Conservation (phyloP, 495 filamentous ascomycete genomes). For the Aspergillus nanangensis region DNA sequence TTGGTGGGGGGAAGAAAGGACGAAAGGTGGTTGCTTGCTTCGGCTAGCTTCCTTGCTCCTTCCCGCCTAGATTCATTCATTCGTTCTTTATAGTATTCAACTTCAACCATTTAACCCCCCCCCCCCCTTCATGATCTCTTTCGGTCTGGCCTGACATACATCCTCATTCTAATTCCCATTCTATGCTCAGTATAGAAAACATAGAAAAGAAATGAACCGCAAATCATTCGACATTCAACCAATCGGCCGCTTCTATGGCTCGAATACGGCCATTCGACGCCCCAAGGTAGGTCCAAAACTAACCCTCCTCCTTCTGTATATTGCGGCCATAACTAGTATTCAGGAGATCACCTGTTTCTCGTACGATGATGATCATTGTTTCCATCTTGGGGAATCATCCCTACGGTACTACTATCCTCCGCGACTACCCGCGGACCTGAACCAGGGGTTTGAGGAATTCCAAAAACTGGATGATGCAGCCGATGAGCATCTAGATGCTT, state of each 20-base stretch:
- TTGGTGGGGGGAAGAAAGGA: too few species aligned
- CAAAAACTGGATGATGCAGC: slow-evolving; percentile 72
- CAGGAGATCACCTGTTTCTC: slow-evolving; percentile 90
- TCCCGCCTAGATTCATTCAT: too few species aligned
- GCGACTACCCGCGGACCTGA: slow-evolving; percentile 63
- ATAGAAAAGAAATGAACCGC: slow-evolving; percentile 29
- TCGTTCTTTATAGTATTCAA: too few species aligned
- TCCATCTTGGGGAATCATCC: slow-evolving; percentile 69
- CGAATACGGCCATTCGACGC: slow-evolving; percentile 60
- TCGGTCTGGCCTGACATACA: too few species aligned
- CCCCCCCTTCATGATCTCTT: too few species aligned
- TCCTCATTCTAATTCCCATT: too few species aligned
- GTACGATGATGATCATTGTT: slow-evolving; percentile 77
- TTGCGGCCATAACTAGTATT: background rate
- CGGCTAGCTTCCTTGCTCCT: too few species aligned
- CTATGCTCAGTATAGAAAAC: too few species aligned
- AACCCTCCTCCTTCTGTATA: background rate
- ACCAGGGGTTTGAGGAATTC: slow-evolving; percentile 76
- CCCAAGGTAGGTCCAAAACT: slow-evolving; percentile 50
- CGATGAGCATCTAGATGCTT: slow-evolving; percentile 84
- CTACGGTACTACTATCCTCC: slow-evolving; percentile 87
- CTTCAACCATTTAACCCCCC: too few species aligned
- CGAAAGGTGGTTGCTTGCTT: too few species aligned
- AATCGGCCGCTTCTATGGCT: slow-evolving; percentile 53
- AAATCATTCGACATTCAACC: slow-evolving; percentile 59